Evolutionary conservation across 2,329 filamentous ascomycete species (phyloP), one percentile per base, ranked within the genome.

Genomic region (Pestalotiopsis sp.): DNA sequence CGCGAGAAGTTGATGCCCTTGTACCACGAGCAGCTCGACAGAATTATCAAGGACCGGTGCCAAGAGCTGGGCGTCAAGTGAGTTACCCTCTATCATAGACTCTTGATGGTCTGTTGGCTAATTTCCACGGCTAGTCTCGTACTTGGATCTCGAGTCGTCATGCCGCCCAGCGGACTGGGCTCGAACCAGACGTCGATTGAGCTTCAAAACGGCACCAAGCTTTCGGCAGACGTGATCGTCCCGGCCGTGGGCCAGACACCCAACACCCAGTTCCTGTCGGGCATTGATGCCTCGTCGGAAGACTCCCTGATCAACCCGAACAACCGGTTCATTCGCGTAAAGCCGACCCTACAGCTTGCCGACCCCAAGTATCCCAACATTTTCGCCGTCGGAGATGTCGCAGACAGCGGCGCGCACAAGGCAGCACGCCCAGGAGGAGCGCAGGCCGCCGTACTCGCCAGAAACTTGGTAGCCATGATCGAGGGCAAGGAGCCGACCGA

Each of bases 321-420:
- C 17, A 79, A 79, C 67, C 75, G 76, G 0, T 79, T 77, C 64
- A 79, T 86, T 58, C 75, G 77, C 2, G 83, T 88, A 3, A 75
- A 74, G 41, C 79, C 80, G 3, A 86, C 84, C 1, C 75, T 88
- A 61, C 86, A 88, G 65, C 76, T 88, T n/a, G 65, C 59, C 1
- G 75, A 78, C 64, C 66, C 69, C 31, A 64, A 69, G 63, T 81
- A 81, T 58, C 75, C 78, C 0, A 75, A 84, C 52, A 79, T 88
- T 6, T 88, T 84, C 69, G 85, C 86, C 1, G 78, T 85, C 1
- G 87, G 87, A 4, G 86, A 88, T 72, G 81, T 88, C 4, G 82
- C 85, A 17, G 82, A 84, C 20, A 80, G 80, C 27, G 80, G 80
- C 0, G 76, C 77, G 1, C 78, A 80, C 67, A 83, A 81, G 69